phyloP scores from a whole-genome alignment of 768 basidiomycete species.

The Tricholoma flavovirens region DNA sequence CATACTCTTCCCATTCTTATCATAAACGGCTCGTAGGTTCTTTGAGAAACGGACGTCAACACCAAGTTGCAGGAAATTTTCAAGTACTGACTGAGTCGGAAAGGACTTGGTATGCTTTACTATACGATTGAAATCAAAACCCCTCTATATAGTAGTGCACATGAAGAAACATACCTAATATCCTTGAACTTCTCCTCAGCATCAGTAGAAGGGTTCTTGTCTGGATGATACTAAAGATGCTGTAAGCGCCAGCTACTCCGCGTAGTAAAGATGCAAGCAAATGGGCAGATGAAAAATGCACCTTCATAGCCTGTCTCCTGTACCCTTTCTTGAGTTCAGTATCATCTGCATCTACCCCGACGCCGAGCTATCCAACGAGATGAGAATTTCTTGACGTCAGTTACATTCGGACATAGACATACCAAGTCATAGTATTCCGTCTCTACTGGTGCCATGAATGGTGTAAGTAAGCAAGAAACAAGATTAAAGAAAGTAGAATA shows the following conservation, averaged over 20 bases:
- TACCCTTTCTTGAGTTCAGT: conserved; percentile 92
- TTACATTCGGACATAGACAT: conserved; percentile 18
- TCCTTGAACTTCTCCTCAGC: conserved; percentile 97
- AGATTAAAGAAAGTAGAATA: not conserved
- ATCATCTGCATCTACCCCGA: conserved; percentile 67
- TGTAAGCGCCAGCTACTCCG: not conserved
- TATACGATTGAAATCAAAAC: conserved; percentile 21
- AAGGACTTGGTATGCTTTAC: conserved; percentile 93
- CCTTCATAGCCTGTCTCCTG: conserved; percentile 91
- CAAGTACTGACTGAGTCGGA: conserved; percentile 62
- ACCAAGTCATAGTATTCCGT: conserved; percentile 88
- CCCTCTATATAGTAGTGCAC: not conserved
- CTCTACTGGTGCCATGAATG: conserved; percentile 76
- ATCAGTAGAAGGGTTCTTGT: conserved; percentile 89
- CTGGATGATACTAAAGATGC: conserved; percentile 73
- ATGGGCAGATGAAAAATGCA: conserved; percentile 24
- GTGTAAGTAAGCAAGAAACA: conserved; percentile 3
- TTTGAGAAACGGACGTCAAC: conserved; percentile 21
- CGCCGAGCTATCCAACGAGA: conserved; percentile 49
- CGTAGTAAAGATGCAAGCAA: not conserved
- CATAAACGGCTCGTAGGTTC: conserved; percentile 86
- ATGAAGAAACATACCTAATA: conserved; percentile 55
- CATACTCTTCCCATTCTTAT: conserved; percentile 91
- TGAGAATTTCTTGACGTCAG: not conserved
- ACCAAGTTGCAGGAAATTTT: conserved; percentile 4